Conservation (phyloP, 495 filamentous ascomycete species). For the Bathelium albidoporum region DNA sequence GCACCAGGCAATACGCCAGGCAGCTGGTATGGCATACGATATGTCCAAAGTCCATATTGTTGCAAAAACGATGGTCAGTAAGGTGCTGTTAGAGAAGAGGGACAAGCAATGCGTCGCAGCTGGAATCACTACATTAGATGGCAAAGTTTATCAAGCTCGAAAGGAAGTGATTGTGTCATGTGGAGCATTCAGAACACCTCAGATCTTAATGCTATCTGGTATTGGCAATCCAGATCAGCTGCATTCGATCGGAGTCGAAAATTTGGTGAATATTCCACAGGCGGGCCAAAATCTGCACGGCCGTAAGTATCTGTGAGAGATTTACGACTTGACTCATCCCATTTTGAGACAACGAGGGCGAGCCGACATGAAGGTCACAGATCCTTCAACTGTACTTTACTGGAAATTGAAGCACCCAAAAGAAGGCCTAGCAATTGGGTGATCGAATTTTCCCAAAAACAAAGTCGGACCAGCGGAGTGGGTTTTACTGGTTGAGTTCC, state of each 20-base stretch:
- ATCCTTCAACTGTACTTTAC: constrained; percentile 6
- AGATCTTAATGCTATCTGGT: constrained; percentile 30
- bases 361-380: neutral
- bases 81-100: neutral
- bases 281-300: neutral
- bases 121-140: neutral
- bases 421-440: constrained; percentile 26
- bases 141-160: constrained; percentile 7
- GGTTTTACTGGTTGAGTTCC: neutral
- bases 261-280: neutral
- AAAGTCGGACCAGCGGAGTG: constrained; percentile 17
- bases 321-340: too few relatives aligned
- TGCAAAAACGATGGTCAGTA: neutral
- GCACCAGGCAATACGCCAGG: constrained; percentile 28
- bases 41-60: neutral
- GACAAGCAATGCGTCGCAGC: neutral
- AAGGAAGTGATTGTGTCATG: constrained; percentile 24
- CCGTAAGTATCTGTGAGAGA: neutral
- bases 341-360: neutral
- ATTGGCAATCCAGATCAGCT: constrained; percentile 27
- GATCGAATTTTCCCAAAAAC: constrained; percentile 26
- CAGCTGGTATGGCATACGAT: constrained; percentile 26
- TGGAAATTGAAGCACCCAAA: constrained; percentile 35
- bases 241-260: constrained; percentile 13
- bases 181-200: constrained; percentile 24